phyloP scores from a whole-genome alignment of 441 rosid species.

The Pelargonium australe region DNA sequence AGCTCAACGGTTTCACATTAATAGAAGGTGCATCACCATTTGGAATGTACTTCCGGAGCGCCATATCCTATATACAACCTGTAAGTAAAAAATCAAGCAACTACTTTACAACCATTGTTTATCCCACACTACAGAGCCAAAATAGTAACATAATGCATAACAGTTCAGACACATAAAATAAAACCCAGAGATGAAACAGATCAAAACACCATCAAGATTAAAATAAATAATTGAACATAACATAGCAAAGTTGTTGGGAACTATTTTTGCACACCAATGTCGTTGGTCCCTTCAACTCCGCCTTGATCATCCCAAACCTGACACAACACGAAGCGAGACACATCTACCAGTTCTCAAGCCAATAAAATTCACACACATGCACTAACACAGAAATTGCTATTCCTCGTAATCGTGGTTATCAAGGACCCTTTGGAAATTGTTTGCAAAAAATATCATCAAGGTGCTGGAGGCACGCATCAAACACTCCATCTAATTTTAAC shows the following conservation, averaged over 20 bases:
- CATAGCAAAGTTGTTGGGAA: not conserved
- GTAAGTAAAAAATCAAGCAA: conserved; percentile 10
- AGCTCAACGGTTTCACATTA: conserved; percentile 39
- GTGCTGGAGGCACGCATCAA: not conserved
- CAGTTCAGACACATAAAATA: not conserved
- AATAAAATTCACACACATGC: not conserved
- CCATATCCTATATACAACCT: conserved; percentile 47
- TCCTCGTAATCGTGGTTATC: not conserved
- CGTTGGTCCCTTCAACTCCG: not conserved
- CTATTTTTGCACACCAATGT: not conserved
- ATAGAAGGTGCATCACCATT: conserved; percentile 39
- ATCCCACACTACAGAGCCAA: too few species aligned
- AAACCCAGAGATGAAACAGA: not conserved
- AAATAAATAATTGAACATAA: not conserved
- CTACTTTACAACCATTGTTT: not conserved
- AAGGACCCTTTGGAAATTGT: conserved; percentile 1
- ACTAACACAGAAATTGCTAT: not conserved
- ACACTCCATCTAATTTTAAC: conserved; percentile 1
- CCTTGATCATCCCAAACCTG: not conserved
- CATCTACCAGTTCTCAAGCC: conserved; percentile 3
- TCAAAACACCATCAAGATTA: not conserved
- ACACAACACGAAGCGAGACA: not conserved
- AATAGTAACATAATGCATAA: not conserved
- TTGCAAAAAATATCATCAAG: not conserved
- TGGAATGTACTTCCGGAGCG: conserved; percentile 44